Conservation (phyloP, 2,329 filamentous ascomycete species). For the Pseudocercospora eumusae region DNA sequence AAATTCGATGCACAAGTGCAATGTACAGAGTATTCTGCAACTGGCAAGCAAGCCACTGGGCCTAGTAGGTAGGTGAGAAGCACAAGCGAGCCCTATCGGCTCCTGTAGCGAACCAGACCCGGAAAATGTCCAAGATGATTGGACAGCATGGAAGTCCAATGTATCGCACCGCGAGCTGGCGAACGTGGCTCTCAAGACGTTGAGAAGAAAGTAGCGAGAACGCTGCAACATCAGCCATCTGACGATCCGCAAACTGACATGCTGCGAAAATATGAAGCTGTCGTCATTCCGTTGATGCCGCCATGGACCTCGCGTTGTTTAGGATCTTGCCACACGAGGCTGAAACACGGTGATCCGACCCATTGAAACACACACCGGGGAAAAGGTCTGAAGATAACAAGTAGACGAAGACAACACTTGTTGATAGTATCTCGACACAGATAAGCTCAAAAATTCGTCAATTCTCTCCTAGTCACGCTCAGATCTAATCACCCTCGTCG, state of each 20-base stretch:
- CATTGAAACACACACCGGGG: background rate
- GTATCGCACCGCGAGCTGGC: background rate
- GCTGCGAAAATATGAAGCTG: background rate
- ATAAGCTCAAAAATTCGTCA: background rate
- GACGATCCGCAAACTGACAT: background rate
- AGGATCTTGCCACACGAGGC: conserved; percentile 1
- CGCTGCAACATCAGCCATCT: background rate
- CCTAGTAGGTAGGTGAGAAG: too few species aligned
- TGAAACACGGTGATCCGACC: background rate
- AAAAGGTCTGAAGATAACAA: conserved; percentile 3
- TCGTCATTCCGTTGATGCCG: background rate
- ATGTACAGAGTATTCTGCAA: background rate
- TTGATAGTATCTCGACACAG: background rate
- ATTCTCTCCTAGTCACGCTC: background rate
- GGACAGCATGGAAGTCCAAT: background rate
- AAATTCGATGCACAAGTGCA: background rate
- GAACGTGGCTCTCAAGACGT: background rate
- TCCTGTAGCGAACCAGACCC: too few species aligned
- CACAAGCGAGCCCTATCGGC: background rate
- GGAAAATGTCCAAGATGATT: background rate
- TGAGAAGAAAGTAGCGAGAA: background rate
- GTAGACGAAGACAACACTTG: background rate
- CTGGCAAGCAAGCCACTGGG: background rate
- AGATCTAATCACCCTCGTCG: background rate
- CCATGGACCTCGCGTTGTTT: background rate